Percentiles rank a stretch among this genome's conserved stretches.
Conservation (phyloP, 495 filamentous ascomycete species). For the Neurospora hispaniola region DNA sequence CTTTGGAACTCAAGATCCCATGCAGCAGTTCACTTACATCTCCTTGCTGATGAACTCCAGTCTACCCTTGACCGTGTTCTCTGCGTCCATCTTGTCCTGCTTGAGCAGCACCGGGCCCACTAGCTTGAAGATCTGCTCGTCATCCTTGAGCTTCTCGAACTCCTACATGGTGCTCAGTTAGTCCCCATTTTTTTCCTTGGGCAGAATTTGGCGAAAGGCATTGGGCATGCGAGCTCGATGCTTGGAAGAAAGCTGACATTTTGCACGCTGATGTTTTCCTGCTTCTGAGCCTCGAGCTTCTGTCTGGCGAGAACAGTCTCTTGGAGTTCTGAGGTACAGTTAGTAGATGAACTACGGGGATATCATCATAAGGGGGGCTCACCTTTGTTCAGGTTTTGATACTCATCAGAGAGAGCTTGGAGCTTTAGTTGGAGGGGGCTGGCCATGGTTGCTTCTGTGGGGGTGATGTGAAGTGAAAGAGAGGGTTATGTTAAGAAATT, state of each 20-base stretch:
- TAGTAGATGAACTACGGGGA: not conserved
- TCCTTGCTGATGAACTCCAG: conserved; percentile 90
- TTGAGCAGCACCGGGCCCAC: conserved; percentile 89
- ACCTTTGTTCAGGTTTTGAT: conserved; percentile 78
- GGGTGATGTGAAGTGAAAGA: not conserved
- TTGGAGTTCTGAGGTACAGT: conserved; percentile 55
- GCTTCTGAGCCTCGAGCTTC: conserved; percentile 84
- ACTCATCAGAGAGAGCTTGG: conserved; percentile 78
- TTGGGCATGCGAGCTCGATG: not conserved
- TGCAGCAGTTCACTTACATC: conserved; percentile 46
- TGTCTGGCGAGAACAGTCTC: conserved; percentile 68
- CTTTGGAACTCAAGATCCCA: not conserved
- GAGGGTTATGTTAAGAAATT: not conserved
- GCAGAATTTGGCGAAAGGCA: not conserved
- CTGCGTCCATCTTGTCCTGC: conserved; percentile 81
- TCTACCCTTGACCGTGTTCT: conserved; percentile 78
- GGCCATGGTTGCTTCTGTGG: conserved; percentile 26
- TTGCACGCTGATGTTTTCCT: conserved; percentile 84
- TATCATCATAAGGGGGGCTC: not conserved
- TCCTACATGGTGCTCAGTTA: conserved; percentile 41
- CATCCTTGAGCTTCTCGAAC: conserved; percentile 65
- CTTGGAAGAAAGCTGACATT: conserved; percentile 38
- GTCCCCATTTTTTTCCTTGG: not conserved
- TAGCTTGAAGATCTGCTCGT: conserved; percentile 88
- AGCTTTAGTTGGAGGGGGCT: conserved; percentile 43